phyloP scores from a whole-genome alignment of 1,284 basidiomycete species.

The Rhizoctonia solani region DNA sequence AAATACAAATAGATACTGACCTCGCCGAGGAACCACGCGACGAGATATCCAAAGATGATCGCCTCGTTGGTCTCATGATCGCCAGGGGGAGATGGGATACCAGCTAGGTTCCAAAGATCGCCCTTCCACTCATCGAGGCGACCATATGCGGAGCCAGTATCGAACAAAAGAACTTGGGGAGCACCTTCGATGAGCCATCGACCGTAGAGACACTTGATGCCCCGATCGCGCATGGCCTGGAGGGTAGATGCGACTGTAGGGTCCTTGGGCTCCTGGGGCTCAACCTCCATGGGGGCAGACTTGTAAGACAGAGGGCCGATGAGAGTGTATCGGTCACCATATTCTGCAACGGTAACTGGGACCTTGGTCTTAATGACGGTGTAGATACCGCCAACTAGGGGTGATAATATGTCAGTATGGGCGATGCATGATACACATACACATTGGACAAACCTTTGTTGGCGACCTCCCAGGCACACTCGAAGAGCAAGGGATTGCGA shows the following conservation, averaged over 20 bases:
- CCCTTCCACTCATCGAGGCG: constrained; percentile 97
- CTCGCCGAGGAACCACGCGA: constrained; percentile 99
- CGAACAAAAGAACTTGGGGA: constrained; percentile 92
- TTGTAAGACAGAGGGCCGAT: constrained; percentile 97
- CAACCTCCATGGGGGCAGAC: constrained; percentile 97
- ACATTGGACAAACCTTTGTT: constrained; percentile 65
- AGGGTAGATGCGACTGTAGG: constrained; percentile 71
- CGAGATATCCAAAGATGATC: constrained; percentile 98
- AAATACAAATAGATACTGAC: constrained; percentile 55
- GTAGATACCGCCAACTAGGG: constrained; percentile 98
- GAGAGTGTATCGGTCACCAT: constrained; percentile 88
- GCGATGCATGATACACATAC: constrained; percentile 4
- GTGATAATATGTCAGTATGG: too few species aligned
- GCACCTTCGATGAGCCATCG: constrained; percentile 98
- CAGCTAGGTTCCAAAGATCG: constrained; percentile 97
- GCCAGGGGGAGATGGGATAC: constrained; percentile 93
- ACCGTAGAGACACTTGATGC: constrained; percentile 93
- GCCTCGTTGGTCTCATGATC: constrained; percentile 99
- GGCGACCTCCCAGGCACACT: constrained; percentile 92
- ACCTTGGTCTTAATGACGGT: constrained; percentile 99
- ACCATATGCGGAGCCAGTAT: constrained; percentile 86
- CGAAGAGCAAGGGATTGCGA: constrained; percentile 78
- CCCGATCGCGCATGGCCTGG: constrained; percentile 78
- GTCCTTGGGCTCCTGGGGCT: constrained; percentile 81
- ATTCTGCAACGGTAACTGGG: constrained; percentile 94